Conservation (phyloP, 345 rosid species). For the Kandelia obovata region DNA sequence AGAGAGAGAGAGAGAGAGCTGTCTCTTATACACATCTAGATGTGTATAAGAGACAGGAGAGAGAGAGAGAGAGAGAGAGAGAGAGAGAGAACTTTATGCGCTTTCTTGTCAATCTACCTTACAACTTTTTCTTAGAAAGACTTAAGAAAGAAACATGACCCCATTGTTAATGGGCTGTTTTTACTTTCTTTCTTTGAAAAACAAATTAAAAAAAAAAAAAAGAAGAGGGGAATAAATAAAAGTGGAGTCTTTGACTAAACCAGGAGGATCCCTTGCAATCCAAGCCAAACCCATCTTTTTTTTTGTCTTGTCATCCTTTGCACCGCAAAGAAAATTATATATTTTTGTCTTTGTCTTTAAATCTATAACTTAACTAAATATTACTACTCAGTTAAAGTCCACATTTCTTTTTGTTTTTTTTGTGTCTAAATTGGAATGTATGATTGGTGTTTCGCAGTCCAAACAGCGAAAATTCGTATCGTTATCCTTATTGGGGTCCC, state of each 20-base stretch:
- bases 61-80: conserved; percentile 9
- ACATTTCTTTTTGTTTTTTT: no score
- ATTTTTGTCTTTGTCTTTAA: neutral
- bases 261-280: conserved; percentile 37
- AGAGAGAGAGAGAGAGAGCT: conserved; percentile 27
- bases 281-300: conserved; percentile 30
- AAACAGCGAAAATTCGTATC: neutral
- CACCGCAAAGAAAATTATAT: no score
- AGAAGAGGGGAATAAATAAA: conserved; percentile 8
- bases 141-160: no score
- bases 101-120: no score
- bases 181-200: neutral
- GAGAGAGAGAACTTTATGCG: conserved; percentile 12
- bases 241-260: conserved; percentile 16
- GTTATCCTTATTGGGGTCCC: neutral
- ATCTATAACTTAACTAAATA: neutral
- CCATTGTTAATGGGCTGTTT: no score
- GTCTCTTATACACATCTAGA: no score
- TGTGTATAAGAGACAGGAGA: no score
- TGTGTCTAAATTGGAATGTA: no score
- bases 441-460: no score
- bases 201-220: neutral
- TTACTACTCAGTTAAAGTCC: neutral
- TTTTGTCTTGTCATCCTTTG: neutral
- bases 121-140: no score